A percentile compares a stretch with the other conserved stretches of the same genome.
phyloP scores from a whole-genome alignment of 768 basidiomycete species.

The Porpolomopsis calyptriformis region DNA sequence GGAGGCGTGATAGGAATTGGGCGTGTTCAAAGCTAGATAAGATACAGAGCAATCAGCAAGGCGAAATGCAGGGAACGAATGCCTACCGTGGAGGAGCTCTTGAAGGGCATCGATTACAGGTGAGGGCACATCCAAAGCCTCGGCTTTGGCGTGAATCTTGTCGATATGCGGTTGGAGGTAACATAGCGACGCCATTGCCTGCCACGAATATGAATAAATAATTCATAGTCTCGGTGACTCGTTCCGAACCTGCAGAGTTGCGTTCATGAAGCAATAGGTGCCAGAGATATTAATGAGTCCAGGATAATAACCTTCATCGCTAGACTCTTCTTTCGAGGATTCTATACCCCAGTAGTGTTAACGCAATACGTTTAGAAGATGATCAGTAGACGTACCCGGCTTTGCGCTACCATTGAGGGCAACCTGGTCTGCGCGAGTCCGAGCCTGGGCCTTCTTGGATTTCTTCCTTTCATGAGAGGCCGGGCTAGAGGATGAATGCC shows the following conservation, averaged over 20 bases:
- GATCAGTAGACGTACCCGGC: constrained; percentile 11
- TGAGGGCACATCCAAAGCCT: constrained; percentile 69
- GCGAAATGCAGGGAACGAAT: constrained; percentile 14
- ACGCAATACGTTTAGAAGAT: background rate
- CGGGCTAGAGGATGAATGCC: constrained; percentile 3
- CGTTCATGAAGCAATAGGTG: constrained; percentile 97
- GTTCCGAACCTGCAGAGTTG: constrained; percentile 68
- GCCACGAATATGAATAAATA: constrained; percentile 1
- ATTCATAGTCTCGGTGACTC: constrained; percentile 5
- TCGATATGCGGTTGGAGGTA: constrained; percentile 77
- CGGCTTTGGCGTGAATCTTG: constrained; percentile 63
- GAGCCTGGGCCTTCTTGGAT: constrained; percentile 37
- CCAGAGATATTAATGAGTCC: constrained; percentile 94
- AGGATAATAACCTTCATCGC: constrained; percentile 56
- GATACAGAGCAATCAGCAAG: constrained; percentile 3
- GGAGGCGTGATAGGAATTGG: constrained; percentile 43
- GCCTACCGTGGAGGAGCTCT: constrained; percentile 60
- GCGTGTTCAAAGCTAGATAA: constrained; percentile 51
- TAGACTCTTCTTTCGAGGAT: constrained; percentile 12
- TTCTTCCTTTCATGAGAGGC: constrained; percentile 25
- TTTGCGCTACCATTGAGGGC: constrained; percentile 30
- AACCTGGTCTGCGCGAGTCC: constrained; percentile 49
- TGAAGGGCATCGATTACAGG: constrained; percentile 78
- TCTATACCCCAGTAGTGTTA: constrained; percentile 4
- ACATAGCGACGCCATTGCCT: constrained; percentile 84